phyloP scores from a whole-genome alignment of 176 grass and related monocot species.

The Zea luxurians region DNA sequence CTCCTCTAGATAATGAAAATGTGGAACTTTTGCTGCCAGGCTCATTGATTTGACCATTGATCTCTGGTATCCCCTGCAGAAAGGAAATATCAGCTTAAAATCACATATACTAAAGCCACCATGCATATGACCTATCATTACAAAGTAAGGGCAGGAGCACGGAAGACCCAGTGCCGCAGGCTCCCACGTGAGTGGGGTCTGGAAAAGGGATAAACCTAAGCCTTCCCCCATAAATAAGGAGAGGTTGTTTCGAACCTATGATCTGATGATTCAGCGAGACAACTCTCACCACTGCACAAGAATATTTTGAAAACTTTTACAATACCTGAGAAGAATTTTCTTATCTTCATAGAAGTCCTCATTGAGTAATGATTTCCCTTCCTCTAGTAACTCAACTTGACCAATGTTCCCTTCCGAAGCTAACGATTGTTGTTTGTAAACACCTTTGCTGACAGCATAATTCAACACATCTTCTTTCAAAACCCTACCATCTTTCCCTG shows the following conservation, averaged over 20 bases:
- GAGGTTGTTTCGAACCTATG: too few relatives aligned
- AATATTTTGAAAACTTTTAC: constrained; percentile 9
- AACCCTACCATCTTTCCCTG: constrained; percentile 75
- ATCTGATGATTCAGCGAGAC: too few relatives aligned
- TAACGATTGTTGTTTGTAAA: constrained; percentile 41
- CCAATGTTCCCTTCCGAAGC: constrained; percentile 27
- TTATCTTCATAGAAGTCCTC: constrained; percentile 57
- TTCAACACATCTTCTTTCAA: constrained; percentile 89
- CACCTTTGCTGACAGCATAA: constrained; percentile 60
- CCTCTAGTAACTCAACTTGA: constrained; percentile 41
- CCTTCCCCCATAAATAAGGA: too few relatives aligned
- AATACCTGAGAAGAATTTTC: constrained; percentile 72
- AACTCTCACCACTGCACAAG: too few relatives aligned
- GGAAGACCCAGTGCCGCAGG: too few relatives aligned
- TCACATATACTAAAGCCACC: constrained; percentile 9
- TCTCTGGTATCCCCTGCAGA: constrained; percentile 88
- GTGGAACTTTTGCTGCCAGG: constrained; percentile 85
- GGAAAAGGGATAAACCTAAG: too few relatives aligned
- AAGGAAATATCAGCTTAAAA: constrained; percentile 15
- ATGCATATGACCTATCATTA: neutral
- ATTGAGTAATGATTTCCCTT: constrained; percentile 34
- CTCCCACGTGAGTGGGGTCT: too few relatives aligned
- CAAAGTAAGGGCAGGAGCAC: neutral
- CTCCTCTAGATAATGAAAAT: constrained; percentile 96
- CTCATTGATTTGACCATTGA: constrained; percentile 93